Evolutionary conservation across 768 basidiomycete genomes (phyloP), one percentile per base, ranked within the genome.

Genomic region (Mycena vitilis): DNA sequence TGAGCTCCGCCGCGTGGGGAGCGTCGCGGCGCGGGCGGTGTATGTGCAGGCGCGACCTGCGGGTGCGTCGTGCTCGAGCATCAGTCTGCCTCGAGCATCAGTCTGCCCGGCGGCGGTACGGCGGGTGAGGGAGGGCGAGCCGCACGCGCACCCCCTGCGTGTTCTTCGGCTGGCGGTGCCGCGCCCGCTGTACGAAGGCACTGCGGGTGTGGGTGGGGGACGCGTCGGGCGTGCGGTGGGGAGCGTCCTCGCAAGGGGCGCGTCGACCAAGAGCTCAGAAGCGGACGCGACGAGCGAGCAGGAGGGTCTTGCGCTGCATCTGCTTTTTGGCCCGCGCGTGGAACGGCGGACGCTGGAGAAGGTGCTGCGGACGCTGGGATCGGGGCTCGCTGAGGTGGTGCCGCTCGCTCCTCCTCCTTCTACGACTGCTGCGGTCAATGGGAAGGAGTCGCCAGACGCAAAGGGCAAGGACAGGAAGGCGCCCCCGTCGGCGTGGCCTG

Each of bases 261-360:
- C 40, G 15, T 40, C 40, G 40, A 40, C 10, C 5, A 15, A 9
- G 40, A 10, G 44, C 44, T 16, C 36, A 38, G 2, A n/a, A 8
- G 7, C 38, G 10, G 42, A 20, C 9, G 5, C 22, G 11, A 18
- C 30, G n/a, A 4, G 61, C 7, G 34, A 22, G 18, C 23, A 12
- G 44, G 38, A 38, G 25, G 47, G 63, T 53, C 47, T 65, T 3
- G 67, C 63, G 51, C 49, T 72, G 52, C 71, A 72, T 45, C 30
- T 72, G 11, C 48, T 72, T 4, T 62, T 65, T 22, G 71, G 71
- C 13, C 64, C 70, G 48, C 71, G 71, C 37, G 60, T 72, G 4
- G 71, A 72, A 22, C 60, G 67, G 53, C 54, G 71, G 18, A 72
- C 71, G 58, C 15, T 72, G 42, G 71, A 72, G 64, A 72, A 72